phyloP scores from a whole-genome alignment of 2,329 filamentous ascomycete species.

The Cladophialophora exuberans region DNA sequence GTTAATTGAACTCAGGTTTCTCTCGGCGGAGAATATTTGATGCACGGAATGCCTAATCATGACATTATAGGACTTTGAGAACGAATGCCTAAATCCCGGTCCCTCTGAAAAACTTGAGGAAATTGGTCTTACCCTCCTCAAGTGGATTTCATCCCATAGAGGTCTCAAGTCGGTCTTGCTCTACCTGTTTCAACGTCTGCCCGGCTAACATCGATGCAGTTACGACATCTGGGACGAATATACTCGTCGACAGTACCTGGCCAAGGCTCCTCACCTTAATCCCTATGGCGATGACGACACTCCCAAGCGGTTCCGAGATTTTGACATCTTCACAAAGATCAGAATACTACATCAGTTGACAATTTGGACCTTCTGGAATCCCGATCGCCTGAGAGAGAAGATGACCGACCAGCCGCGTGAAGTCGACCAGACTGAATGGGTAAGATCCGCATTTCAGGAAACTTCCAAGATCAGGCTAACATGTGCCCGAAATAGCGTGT shows the following conservation, averaged over 20 bases:
- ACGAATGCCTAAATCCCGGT: constrained; percentile 77
- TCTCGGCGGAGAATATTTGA: constrained; percentile 25
- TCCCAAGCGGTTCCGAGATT: constrained; percentile 74
- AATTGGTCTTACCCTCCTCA: constrained; percentile 84
- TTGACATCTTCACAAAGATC: constrained; percentile 81
- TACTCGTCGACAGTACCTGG: constrained; percentile 80
- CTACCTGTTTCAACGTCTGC: constrained; percentile 1
- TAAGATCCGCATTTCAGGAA: constrained; percentile 48
- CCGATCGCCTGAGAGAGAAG: constrained; percentile 82
- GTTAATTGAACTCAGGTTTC: background rate
- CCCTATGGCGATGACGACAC: constrained; percentile 80
- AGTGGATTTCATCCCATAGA: constrained; percentile 91
- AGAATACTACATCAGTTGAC: constrained; percentile 82
- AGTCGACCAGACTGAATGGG: constrained; percentile 80
- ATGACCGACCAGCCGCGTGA: constrained; percentile 79
- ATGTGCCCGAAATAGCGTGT: constrained; percentile 44
- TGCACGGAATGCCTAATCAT: constrained; percentile 28
- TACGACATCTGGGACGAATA: constrained; percentile 92
- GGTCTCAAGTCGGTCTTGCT: constrained; percentile 74
- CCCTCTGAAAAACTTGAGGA: constrained; percentile 74
- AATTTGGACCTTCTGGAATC: constrained; percentile 83
- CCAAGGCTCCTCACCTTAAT: constrained; percentile 78
- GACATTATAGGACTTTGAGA: constrained; percentile 74
- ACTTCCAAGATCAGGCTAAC: constrained; percentile 5
- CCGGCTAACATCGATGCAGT: constrained; percentile 52